Base-by-base conservation (phyloP, 192 early-diverging fungal genomes). In the Mortierella hygrophila region DNA sequence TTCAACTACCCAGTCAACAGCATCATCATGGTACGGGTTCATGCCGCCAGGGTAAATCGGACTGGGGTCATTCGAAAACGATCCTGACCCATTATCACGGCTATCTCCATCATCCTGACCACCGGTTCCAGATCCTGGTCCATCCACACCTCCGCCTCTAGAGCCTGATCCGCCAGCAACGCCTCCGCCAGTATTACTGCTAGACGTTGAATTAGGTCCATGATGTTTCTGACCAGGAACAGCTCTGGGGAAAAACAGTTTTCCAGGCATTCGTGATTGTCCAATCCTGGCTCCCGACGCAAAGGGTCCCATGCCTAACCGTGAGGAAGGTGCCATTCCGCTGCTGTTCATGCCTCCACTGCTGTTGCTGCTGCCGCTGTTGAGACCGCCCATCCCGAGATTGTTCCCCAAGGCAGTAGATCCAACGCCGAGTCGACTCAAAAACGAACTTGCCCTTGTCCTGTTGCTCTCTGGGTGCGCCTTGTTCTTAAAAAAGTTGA, bases 1-100 rank as follows among this genome's bases (percentile, higher is more conserved):
- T 42, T 89, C 89, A 20, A 89, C 87, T 29, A 80, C 76, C 89
- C 89, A 89, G 54, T 89, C 89, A 11, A 82, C 76, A 20, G 83
- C 76, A 69, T 89, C 89, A 16, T 82, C 82, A 69, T 89, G 84
- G 54, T 86, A 86, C 2, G 84, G 84, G 63, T 86, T 86, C 32
- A 72, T 38, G 35, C 84, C 84, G 29, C 84, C 79, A 35, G 84
- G 65, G 29, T 86, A 86, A 44, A 86, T 81, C 3, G 83, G 75
- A 68, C 78, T 85, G 10, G 77, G 78, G 11, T 72, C 49, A 38
- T 65, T 72, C 0, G 82, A 74, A 13, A 18, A 20, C 32, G 81
- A 47, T 7, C 68, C 75, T 20, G 41, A 9, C 4, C 38, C 75
- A 77, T 71, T 15, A 1, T 72, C 68, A 26, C 52, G 35, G 21